Conservation (phyloP, 2,329 filamentous ascomycete genomes). For the Pseudohalonectria lignicola region DNA sequence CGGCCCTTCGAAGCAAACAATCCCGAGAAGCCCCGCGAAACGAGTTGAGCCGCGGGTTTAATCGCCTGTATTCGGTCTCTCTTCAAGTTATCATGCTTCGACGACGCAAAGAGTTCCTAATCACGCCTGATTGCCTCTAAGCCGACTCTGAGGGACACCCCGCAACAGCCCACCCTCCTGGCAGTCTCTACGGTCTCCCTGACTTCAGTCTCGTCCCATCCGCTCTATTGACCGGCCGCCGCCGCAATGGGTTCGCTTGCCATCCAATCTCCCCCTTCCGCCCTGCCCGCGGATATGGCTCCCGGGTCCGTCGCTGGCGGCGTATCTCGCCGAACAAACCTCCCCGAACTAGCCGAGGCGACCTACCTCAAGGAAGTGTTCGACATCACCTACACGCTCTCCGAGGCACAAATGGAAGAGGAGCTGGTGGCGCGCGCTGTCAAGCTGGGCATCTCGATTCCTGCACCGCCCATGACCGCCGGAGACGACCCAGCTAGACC, state of each 20-base stretch:
- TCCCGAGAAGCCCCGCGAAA: too few species aligned
- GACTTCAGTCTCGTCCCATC: background rate
- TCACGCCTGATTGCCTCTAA: too few species aligned
- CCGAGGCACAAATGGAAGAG: background rate
- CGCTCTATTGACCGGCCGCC: background rate
- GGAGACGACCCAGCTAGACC: background rate
- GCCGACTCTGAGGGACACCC: too few species aligned
- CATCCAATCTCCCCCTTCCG: conserved; percentile 5
- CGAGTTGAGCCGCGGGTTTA: too few species aligned
- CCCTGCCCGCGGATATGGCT: conserved; percentile 7
- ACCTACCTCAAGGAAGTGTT: conserved; percentile 29
- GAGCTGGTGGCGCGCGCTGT: background rate
- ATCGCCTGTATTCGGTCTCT: too few species aligned
- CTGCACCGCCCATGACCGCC: background rate
- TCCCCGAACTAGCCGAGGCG: conserved; percentile 26
- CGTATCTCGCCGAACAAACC: background rate
- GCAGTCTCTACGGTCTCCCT: too few species aligned
- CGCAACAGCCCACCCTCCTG: too few species aligned
- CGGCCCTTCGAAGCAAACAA: too few species aligned
- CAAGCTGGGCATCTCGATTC: background rate
- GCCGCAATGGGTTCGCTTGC: conserved; percentile 12
- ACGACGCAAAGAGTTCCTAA: too few species aligned
- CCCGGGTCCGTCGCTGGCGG: conserved; percentile 2
- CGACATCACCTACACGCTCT: background rate
- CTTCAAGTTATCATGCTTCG: too few species aligned